phyloP scores from a whole-genome alignment of 768 basidiomycete species.

The Cystofilobasidium bisporidii region DNA sequence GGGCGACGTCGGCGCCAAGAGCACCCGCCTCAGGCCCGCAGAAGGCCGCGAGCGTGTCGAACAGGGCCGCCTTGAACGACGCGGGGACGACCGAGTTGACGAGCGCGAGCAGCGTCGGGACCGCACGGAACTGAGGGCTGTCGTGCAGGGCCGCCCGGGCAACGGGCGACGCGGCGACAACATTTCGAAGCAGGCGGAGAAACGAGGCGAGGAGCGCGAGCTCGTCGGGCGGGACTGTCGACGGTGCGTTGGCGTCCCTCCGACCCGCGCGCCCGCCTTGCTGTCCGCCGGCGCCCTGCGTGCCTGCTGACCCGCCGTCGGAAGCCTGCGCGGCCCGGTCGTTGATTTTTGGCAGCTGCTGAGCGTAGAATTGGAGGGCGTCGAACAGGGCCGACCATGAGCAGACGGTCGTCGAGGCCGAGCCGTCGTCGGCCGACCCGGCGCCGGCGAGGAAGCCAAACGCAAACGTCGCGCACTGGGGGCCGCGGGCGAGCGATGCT shows the following conservation, averaged over 20 bases:
- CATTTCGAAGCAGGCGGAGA: conserved; percentile 65
- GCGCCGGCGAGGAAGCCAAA: conserved; percentile 69
- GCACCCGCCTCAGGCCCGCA: conserved; percentile 66
- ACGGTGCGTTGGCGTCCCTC: conserved; percentile 15
- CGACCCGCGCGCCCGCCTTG: background rate
- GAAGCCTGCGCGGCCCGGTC: conserved; percentile 30
- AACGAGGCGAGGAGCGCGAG: conserved; percentile 70
- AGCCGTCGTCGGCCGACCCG: conserved; percentile 45
- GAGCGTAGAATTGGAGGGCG: conserved; percentile 64
- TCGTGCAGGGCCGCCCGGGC: conserved; percentile 69
- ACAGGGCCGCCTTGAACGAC: conserved; percentile 79
- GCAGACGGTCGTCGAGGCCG: conserved; percentile 48
- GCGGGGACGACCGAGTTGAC: conserved; percentile 72
- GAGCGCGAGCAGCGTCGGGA: conserved; percentile 67
- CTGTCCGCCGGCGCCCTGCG: background rate
- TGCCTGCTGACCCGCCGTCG: background rate
- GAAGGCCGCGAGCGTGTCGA: conserved; percentile 71
- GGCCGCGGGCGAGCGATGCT: conserved; percentile 68
- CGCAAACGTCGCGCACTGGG: conserved; percentile 71
- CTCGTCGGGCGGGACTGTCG: conserved; percentile 54
- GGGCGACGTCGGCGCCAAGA: conserved; percentile 65
- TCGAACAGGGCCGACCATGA: conserved; percentile 72
- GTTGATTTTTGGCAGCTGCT: conserved; percentile 46
- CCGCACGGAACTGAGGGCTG: conserved; percentile 67
- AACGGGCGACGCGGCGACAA: conserved; percentile 62